Base-by-base conservation (phyloP, 108 stramenopile genomes). In the Skeletonema menzelii region DNA sequence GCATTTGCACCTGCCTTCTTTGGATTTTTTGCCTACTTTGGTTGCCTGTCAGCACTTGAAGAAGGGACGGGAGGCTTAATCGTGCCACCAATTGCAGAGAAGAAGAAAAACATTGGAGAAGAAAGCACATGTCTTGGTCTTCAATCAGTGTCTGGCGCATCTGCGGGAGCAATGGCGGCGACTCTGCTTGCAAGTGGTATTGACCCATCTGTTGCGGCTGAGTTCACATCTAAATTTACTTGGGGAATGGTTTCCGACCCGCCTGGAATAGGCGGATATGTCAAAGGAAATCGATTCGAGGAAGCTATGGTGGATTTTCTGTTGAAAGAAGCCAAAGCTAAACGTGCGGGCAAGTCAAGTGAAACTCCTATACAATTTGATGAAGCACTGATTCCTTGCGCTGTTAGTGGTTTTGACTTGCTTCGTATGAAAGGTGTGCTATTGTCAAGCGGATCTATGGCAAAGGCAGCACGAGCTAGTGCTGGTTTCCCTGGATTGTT, bases 121-220 rank as follows among this genome's bases (percentile, higher is more conserved):
- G 44, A 62, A 42, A 17, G 28, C 58, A 8, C n/a, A 28, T 20
- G 31, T 27, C 10, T 28, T 61, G 68, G 73, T 7, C 49, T 84
- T 13, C 67, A 71, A 57, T 86, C 85, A 10, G 87, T 89, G 0
- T 73, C 92, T 2, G 92, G 92, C 11, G 92, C 90, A 28, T 88
- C 87, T 5, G 90, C 92, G 4, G 92, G 92, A 19, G 92, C 92
- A 31, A 93, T 93, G 92, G 89, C 90, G 14, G 92, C 92, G 15
- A 79, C 91, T 8, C 70, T 91, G 59, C 77, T 93, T 44, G 84
- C 88, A 3, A 80, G 88, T 0, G 92, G 88, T 8, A 74, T 88
- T 10, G 63, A 84, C 13, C 92, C 90, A 8, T 73, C 75, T 5
- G 38, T 63, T 3, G 88, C 88, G 32, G 84, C 87, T 3, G 77